phyloP scores from a whole-genome alignment of 305 asterid genomes.

The Fraxinus albicans region DNA sequence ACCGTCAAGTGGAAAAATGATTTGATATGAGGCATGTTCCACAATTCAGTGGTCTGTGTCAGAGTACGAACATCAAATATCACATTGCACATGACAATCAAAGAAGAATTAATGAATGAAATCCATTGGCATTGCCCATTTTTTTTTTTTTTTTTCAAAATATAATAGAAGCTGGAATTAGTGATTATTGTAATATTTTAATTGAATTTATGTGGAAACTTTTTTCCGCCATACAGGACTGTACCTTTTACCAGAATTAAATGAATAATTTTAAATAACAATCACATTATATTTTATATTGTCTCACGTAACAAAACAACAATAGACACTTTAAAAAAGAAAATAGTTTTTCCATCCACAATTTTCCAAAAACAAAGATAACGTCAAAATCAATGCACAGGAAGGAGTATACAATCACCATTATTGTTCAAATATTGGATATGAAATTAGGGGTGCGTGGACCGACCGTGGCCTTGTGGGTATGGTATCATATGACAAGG shows the following conservation, averaged over 20 bases:
- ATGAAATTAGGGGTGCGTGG: background rate
- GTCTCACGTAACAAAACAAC: no score
- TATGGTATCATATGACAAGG: background rate
- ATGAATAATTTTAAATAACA: background rate
- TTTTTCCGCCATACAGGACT: background rate
- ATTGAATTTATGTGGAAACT: background rate
- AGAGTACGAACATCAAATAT: constrained; percentile 45
- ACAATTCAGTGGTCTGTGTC: constrained; percentile 57
- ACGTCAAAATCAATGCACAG: no score
- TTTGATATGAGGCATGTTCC: constrained; percentile 59
- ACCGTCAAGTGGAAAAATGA: constrained; percentile 31
- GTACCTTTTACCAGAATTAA: background rate
- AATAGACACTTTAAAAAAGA: no score
- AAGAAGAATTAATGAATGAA: background rate
- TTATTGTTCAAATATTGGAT: background rate
- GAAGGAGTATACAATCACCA: no score
- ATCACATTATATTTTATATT: no score
- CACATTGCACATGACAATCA: constrained; percentile 12
- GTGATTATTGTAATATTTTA: no score
- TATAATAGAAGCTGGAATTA: no score
- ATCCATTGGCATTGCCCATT: background rate
- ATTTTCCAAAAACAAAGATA: no score
- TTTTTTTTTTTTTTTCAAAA: no score
- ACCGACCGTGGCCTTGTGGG: background rate
- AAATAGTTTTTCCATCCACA: no score